Conservation (phyloP, 305 asterid species). For the Salvia sclarea region DNA sequence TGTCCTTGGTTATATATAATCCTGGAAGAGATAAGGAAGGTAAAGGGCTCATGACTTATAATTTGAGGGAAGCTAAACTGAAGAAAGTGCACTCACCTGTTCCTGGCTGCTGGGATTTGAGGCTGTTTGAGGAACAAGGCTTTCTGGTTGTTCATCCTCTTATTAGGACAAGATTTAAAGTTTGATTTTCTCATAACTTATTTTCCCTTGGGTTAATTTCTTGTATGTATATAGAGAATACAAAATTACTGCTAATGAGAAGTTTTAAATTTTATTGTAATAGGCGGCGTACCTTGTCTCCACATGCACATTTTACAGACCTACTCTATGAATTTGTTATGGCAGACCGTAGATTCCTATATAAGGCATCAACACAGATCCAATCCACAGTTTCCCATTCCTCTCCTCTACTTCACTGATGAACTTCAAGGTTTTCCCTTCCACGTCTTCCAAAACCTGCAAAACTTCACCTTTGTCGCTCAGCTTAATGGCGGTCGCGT, state of each 20-base stretch:
- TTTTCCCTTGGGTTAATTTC: not conserved
- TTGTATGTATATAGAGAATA: not conserved
- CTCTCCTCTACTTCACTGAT: slow-evolving; percentile 77
- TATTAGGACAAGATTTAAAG: slow-evolving; percentile 15
- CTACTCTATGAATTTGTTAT: not conserved
- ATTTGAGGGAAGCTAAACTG: not conserved
- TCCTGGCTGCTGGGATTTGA: slow-evolving; percentile 23
- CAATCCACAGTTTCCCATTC: slow-evolving; percentile 71
- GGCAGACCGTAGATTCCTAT: slow-evolving; percentile 43
- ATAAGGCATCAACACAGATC: slow-evolving; percentile 60
- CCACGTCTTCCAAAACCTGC: slow-evolving; percentile 60
- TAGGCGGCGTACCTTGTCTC: not conserved
- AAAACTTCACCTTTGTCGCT: slow-evolving; percentile 55
- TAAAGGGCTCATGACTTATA: slow-evolving; percentile 1
- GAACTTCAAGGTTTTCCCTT: slow-evolving; percentile 57
- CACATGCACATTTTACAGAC: not conserved
- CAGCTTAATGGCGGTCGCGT: slow-evolving; percentile 63
- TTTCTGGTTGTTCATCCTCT: not conserved
- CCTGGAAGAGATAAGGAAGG: slow-evolving; percentile 18
- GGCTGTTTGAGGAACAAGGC: not conserved
- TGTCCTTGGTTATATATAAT: not conserved
- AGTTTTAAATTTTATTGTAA: not conserved
- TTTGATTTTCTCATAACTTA: not conserved
- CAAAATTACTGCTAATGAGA: not conserved
- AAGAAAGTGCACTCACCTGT: slow-evolving; percentile 18